Evolutionary conservation across 2,329 filamentous ascomycete species (phyloP).

Genomic region (Venturia effusa): DNA sequence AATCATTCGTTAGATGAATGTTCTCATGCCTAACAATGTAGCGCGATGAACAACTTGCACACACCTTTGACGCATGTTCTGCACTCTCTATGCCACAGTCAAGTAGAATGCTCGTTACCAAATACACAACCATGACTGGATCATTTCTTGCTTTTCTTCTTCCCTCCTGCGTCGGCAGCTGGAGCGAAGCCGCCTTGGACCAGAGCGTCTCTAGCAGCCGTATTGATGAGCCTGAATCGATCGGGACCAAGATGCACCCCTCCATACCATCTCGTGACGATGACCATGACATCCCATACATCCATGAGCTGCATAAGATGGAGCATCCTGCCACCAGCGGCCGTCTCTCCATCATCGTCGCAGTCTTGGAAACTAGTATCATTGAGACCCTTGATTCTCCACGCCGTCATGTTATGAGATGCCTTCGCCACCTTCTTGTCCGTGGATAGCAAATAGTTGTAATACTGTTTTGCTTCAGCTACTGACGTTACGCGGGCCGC

Average conservation of each 20-base stretch:
- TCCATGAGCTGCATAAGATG: conserved; percentile 94
- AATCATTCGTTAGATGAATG: not conserved
- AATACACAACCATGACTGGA: too few relatives aligned
- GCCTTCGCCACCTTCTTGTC: conserved; percentile 80
- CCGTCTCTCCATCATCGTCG: conserved; percentile 92
- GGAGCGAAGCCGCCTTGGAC: conserved; percentile 62
- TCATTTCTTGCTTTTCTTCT: conserved; percentile 11
- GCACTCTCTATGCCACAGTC: not conserved
- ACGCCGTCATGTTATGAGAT: conserved; percentile 92
- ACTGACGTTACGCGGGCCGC: conserved; percentile 59
- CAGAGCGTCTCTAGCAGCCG: conserved; percentile 71
- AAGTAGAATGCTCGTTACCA: too few relatives aligned
- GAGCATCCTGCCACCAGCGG: conserved; percentile 73
- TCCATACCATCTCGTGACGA: conserved; percentile 93
- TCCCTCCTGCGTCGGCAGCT: conserved; percentile 31
- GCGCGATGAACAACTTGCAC: not conserved
- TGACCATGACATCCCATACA: conserved; percentile 82
- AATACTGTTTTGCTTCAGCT: conserved; percentile 56
- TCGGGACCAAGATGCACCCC: conserved; percentile 81
- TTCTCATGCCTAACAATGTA: not conserved
- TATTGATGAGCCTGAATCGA: conserved; percentile 83
- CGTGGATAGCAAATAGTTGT: conserved; percentile 65
- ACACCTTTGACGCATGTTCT: not conserved
- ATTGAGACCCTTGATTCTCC: conserved; percentile 60
- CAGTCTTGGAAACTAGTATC: conserved; percentile 68